Evolutionary conservation across 257 asterid species (phyloP).

Genomic region (Agastache rugosa): DNA sequence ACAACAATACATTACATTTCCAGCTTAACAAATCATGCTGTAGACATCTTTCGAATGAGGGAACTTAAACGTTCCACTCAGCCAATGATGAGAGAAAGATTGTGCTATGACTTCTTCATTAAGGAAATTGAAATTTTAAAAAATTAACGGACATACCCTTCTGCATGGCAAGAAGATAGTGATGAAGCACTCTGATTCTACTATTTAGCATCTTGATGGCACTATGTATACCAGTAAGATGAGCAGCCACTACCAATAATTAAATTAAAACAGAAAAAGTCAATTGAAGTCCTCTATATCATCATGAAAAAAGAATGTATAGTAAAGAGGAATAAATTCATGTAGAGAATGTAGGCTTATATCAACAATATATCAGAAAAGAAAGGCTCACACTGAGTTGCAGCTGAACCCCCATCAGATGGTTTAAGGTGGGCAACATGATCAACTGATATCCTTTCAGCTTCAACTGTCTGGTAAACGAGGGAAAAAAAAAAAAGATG

Average conservation of each 20-base stretch:
- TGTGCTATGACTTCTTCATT: conserved; percentile 1
- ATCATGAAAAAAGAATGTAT: background rate
- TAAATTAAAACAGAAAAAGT: background rate
- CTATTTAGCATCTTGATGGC: conserved; percentile 97
- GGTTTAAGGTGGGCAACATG: conserved; percentile 98
- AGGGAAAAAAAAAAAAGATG: conserved; percentile 26
- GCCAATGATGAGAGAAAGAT: conserved; percentile 20
- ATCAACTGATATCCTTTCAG: conserved; percentile 96
- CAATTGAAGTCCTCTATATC: conserved; percentile 8
- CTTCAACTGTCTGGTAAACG: conserved; percentile 88
- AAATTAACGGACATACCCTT: conserved; percentile 59
- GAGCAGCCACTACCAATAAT: conserved; percentile 80
- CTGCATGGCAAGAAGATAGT: conserved; percentile 90
- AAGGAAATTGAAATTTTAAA: background rate
- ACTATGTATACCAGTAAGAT: conserved; percentile 95
- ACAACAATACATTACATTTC: conserved; percentile 14
- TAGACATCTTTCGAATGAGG: conserved; percentile 6
- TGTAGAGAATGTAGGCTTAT: conserved; percentile 12
- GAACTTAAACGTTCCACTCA: background rate
- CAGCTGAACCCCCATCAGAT: conserved; percentile 98
- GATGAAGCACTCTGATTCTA: conserved; percentile 85
- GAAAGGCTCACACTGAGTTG: conserved; percentile 80
- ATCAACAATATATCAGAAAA: conserved; percentile 9
- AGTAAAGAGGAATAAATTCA: background rate
- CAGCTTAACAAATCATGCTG: background rate